A percentile compares a stretch with the other conserved stretches of the same genome.
phyloP scores from a whole-genome alignment of 306 rosid species.

The Dalbergia cultrata region DNA sequence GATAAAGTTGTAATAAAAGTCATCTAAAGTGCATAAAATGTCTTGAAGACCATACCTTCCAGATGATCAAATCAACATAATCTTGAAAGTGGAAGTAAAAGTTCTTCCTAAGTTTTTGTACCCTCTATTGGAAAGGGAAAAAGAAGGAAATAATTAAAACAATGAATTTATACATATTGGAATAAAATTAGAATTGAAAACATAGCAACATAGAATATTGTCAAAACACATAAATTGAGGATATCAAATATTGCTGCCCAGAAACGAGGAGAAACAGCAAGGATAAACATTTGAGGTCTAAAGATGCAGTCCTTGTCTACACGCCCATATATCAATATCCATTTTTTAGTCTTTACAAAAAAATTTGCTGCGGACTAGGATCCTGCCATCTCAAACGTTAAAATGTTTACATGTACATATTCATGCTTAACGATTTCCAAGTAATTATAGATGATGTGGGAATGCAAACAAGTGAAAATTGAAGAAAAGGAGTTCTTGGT shows the following conservation, averaged over 20 bases:
- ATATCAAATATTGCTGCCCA: constrained; percentile 25
- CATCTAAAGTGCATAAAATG: constrained; percentile 40
- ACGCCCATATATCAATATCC: not conserved
- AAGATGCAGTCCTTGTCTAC: constrained; percentile 6
- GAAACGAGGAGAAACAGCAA: constrained; percentile 17
- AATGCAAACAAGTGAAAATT: not conserved
- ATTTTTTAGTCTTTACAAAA: not conserved
- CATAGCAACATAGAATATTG: not conserved
- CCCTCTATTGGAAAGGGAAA: constrained; percentile 66
- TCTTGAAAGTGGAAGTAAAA: constrained; percentile 97
- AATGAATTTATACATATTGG: constrained; percentile 39
- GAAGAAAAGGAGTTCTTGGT: not conserved
- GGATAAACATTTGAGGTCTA: constrained; percentile 9
- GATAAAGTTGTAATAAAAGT: constrained; percentile 12
- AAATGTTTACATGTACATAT: constrained; percentile 11
- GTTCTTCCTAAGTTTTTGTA: constrained; percentile 79
- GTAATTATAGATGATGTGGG: not conserved
- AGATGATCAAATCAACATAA: constrained; percentile 86
- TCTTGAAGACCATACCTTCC: constrained; percentile 72
- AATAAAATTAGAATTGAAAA: constrained; percentile 31
- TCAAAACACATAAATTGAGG: not conserved
- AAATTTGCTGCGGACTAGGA: not conserved
- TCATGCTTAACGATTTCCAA: constrained; percentile 3
- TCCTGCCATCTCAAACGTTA: constrained; percentile 22
- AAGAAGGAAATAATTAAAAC: constrained; percentile 39